Percentiles rank a stretch among this genome's conserved stretches.
phyloP scores from a whole-genome alignment of 2,329 filamentous ascomycete species.

The Periconia sp. region DNA sequence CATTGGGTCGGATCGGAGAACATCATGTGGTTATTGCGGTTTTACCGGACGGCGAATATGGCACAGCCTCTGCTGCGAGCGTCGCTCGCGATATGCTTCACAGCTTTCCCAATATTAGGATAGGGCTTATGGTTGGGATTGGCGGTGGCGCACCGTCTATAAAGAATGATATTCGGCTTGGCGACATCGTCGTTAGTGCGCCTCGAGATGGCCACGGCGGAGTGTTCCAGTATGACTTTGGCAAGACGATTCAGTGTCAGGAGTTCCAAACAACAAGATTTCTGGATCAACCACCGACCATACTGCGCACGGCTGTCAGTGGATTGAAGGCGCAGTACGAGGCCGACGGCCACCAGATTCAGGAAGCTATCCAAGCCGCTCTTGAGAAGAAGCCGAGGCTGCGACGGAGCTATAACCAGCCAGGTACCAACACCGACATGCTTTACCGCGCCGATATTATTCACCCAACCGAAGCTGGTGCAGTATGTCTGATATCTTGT shows the following conservation, averaged over 20 bases:
- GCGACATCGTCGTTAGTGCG: constrained; percentile 33
- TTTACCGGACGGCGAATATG: neutral
- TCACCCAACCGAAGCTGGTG: neutral
- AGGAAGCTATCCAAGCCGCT: constrained; percentile 15
- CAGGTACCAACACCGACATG: constrained; percentile 2
- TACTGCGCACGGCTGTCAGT: constrained; percentile 21
- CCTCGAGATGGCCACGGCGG: constrained; percentile 16
- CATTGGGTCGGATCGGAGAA: neutral
- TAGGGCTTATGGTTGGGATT: constrained; percentile 48
- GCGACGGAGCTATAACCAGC: constrained; percentile 25
- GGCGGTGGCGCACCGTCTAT: constrained; percentile 23
- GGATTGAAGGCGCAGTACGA: constrained; percentile 21
- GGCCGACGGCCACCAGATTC: constrained; percentile 10
- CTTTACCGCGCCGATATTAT: neutral
- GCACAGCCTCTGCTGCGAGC: neutral
- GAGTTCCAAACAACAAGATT: constrained; percentile 17
- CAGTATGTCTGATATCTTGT: constrained; percentile 10
- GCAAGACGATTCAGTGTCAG: constrained; percentile 23
- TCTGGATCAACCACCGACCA: constrained; percentile 16
- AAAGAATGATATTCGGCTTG: constrained; percentile 5
- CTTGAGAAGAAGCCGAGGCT: constrained; percentile 29
- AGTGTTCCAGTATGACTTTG: constrained; percentile 37
- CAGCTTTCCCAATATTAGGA: constrained; percentile 33
- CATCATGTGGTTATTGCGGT: neutral
- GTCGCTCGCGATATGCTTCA: constrained; percentile 19